phyloP scores from a whole-genome alignment of 73 alveolate species.

The Blepharisma stoltei region DNA sequence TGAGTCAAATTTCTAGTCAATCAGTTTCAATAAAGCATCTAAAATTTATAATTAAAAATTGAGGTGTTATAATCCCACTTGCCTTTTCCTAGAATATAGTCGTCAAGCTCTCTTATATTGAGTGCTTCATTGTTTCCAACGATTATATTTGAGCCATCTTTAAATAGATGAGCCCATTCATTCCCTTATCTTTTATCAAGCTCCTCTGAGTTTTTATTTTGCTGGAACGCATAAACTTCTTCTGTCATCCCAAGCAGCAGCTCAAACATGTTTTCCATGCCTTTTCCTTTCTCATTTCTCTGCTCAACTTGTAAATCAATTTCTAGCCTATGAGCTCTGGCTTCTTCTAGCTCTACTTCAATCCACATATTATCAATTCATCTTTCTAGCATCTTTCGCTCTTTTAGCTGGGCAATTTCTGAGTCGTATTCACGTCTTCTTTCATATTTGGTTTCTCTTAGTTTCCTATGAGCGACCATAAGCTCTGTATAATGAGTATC shows the following conservation, averaged over 20 bases:
- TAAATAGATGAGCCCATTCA: slow-evolving; percentile 90
- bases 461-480: slow-evolving; percentile 79
- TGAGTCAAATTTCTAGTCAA: slow-evolving; percentile 29
- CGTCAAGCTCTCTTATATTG: slow-evolving; percentile 58
- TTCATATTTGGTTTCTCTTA: slow-evolving; percentile 82
- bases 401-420: slow-evolving; percentile 53
- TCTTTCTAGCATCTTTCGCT: slow-evolving; percentile 68
- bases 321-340: background rate
- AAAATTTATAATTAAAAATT: slow-evolving; percentile 37
- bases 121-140: slow-evolving; percentile 45
- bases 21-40: slow-evolving; percentile 34
- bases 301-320: slow-evolving; percentile 41
- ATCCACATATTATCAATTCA: slow-evolving; percentile 45
- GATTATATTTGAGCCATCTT: slow-evolving; percentile 43
- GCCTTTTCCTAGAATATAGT: slow-evolving; percentile 62
- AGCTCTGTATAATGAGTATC: slow-evolving; percentile 82
- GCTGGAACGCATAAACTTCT: slow-evolving; percentile 83
- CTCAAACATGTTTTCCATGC: slow-evolving; percentile 67
- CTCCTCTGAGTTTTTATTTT: slow-evolving; percentile 83
- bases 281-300: slow-evolving; percentile 67
- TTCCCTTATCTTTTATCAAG: slow-evolving; percentile 82
- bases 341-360: slow-evolving; percentile 29
- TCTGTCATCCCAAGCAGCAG: slow-evolving; percentile 89
- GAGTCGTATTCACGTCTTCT: slow-evolving; percentile 80
- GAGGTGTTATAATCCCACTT: slow-evolving; percentile 57